Base-by-base conservation (phyloP, 2,329 filamentous ascomycete species). In the Arthrobotrys entomopaga region DNA sequence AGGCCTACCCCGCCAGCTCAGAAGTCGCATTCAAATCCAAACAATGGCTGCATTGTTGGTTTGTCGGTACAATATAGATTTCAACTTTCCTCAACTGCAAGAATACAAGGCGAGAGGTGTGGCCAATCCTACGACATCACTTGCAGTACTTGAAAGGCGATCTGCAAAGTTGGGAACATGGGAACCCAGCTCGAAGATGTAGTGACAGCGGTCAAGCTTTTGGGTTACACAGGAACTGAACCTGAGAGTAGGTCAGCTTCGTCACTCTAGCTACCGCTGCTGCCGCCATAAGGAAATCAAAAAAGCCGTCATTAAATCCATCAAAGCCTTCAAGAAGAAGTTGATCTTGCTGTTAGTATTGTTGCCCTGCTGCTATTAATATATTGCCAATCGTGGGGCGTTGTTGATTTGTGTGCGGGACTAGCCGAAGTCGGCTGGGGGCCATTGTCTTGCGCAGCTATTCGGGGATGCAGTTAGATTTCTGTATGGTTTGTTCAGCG, bases 71-170 rank as follows among this genome's bases (percentile, higher is more conserved):
- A n/a, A n/a, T n/a, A 10, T 40, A 2, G 52, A 56, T 38, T 56
- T 19, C 29, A 56, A 56, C 13, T 56, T 56, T 16, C 52, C 52
- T 20, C 52, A 56, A 15, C 52, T 26, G 52, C 52, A 56, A 22
- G 52, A 26, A 4, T 56, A 56, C 52, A 10, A 29, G 3, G 38
- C 38, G 38, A 2, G 10, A 20, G 52, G 40, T 22, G 29, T 56
- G 15, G 4, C 24, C 13, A 40, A 56, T 42, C 52, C 52, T 26
- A 56, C 8, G 16, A 13, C 24, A 19, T 22, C 15, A 29, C 40
- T 3, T 5, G 40, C 24, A 19, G 11, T 5, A 29, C 40, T 3
- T 5, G 40, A 40, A 40, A 13, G 4, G 52, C 52, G n/a, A 26
- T 56, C 20, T 3, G 40, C 2, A 56, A 56, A 22, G 38, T 26